A percentile compares a stretch with the other conserved stretches of the same genome.
These are phyloP conservation scores for Carex scoparia DNA, from an alignment of 176 grass and related monocot species.

Conservation along the genomic window DNA sequence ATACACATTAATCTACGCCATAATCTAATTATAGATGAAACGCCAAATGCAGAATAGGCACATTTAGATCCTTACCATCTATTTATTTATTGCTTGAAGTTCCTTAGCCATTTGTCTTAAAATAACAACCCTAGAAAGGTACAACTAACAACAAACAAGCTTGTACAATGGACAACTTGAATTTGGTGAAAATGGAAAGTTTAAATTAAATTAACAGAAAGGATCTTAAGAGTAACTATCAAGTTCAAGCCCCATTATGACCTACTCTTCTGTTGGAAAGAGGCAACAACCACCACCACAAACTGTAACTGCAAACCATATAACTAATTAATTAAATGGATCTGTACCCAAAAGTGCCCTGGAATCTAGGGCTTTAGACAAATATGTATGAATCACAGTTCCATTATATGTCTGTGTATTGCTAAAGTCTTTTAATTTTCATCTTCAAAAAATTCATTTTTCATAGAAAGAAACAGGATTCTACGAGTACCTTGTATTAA, in stretches of 20 bases:
- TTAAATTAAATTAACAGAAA: background rate
- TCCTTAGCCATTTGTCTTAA: background rate
- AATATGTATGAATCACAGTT: background rate
- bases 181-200: background rate
- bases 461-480: background rate
- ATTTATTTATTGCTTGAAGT: too few relatives aligned
- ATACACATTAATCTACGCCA: too few relatives aligned
- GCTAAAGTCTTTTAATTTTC: background rate
- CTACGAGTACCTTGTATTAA: background rate
- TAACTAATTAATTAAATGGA: background rate
- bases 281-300: slow-evolving; percentile 8
- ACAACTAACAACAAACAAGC: background rate
- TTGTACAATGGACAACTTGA: background rate
- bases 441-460: background rate
- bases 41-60: too few relatives aligned
- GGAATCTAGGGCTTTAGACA: background rate
- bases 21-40: too few relatives aligned
- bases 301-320: background rate
- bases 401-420: background rate
- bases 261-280: background rate
- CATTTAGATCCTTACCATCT: too few relatives aligned
- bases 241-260: slow-evolving; percentile 5
- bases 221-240: background rate
- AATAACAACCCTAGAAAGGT: background rate
- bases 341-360: background rate